Base-by-base conservation (phyloP, 1,139 yeast species). In the Hyphopichia burtonii region DNA sequence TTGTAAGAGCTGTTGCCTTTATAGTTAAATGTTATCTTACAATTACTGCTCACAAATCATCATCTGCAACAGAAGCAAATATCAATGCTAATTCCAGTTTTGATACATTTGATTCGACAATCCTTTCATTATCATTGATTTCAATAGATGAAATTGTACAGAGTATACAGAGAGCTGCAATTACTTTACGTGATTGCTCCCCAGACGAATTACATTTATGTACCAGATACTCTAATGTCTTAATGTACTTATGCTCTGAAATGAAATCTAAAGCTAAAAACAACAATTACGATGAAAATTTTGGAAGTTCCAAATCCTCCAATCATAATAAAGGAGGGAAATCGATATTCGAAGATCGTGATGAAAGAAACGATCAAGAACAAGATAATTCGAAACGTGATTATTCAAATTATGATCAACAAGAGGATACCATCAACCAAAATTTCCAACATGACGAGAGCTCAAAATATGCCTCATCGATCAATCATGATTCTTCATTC, bases 141-240 rank as follows among this genome's bases (percentile, higher is more conserved):
- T 82, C 89, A 1, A 74, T 80, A 7, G 88, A 82, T 42, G 93
- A 86, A 44, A 83, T 88, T 15, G 71, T 86, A 28, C 75, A 74
- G 30, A 74, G 82, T 38, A 82, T 90, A 43, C 86, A 83, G 52
- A 75, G 76, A 40, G 86, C 94, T 1, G 94, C 96, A 0, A 75
- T 81, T 19, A 83, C 86, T 1, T 65, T 90, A 34, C 68, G 89
- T 42, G 95, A 87, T 51, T 86, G 96, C 36, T 80, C 96, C 0
- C 96, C 96, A 0, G 97, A 90, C 63, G 95, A 87, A 50, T 68
- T 90, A 37, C 97, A 90, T 64, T 67, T 90, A 40, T 83, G 95
- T 57, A 80, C 87, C 0, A 67, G 95, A 46, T 87, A 89, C 58
- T 87, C 96, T 11, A 84, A 87, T 12, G 87, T 89, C 41, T 65